Evolutionary conservation across 768 basidiomycete genomes (phyloP).

Genomic region (Mycena olivaceomarginata): DNA sequence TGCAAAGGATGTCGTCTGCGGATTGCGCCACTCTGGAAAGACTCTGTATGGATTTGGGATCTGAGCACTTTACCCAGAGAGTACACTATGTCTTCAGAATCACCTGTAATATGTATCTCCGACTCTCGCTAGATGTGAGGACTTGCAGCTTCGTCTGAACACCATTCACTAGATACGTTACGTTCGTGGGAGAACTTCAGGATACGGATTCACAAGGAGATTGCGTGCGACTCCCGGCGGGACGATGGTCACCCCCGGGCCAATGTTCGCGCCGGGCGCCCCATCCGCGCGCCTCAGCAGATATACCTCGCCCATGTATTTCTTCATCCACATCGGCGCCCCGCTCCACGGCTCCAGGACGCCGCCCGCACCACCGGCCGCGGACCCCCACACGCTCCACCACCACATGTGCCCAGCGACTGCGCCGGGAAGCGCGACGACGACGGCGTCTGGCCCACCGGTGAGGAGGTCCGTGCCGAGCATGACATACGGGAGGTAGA

Average conservation of each 20-base stretch:
- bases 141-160: too few relatives aligned
- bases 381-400: conserved; percentile 79
- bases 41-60: too few relatives aligned
- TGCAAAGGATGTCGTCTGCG: too few relatives aligned
- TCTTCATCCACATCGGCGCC: conserved; percentile 78
- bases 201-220: too few relatives aligned
- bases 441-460: conserved; percentile 74
- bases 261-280: conserved; percentile 57
- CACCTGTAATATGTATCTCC: too few relatives aligned
- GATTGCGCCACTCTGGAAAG: too few relatives aligned
- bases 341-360: conserved; percentile 61
- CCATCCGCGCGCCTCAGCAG: conserved; percentile 53
- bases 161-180: too few relatives aligned
- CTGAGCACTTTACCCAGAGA: too few relatives aligned
- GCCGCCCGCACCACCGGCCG: conserved; percentile 63
- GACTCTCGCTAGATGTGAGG: too few relatives aligned
- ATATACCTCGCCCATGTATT: conserved; percentile 65
- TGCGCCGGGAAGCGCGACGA: conserved; percentile 78
- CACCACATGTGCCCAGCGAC: conserved; percentile 90
- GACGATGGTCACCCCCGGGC: conserved; percentile 75
- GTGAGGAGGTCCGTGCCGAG: conserved; percentile 83
- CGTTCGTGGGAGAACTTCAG: too few relatives aligned
- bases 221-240: conserved; percentile 63
- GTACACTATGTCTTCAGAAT: too few relatives aligned
- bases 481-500: conserved; percentile 85